Evolutionary conservation across 2,329 filamentous ascomycete species (phyloP).

Genomic region (Nothophoma quercina): DNA sequence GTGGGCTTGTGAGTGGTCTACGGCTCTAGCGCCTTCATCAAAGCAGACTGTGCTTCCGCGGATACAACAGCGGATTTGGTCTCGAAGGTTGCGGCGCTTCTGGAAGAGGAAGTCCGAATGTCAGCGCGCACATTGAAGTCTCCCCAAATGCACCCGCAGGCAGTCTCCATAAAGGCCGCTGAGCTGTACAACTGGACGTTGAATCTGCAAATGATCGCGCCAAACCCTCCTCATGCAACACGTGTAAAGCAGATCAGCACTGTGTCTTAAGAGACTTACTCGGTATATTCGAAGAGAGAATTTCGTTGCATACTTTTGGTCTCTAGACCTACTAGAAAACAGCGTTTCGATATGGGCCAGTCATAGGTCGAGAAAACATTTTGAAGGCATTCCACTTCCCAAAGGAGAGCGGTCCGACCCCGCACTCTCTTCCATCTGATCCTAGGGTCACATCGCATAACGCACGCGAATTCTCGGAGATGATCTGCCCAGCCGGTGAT

Average conservation of each 20-base stretch:
- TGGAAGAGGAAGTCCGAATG: too few species aligned
- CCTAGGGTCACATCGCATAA: slow-evolving; percentile 11
- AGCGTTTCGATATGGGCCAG: background rate
- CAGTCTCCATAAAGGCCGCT: too few species aligned
- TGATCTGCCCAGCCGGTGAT: slow-evolving; percentile 1
- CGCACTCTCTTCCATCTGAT: slow-evolving; percentile 2
- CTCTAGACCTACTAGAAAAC: background rate
- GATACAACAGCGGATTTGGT: background rate
- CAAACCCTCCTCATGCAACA: background rate
- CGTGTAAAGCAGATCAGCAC: background rate
- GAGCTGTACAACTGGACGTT: too few species aligned
- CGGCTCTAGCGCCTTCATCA: background rate
- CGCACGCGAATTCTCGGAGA: slow-evolving; percentile 4
- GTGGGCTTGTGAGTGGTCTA: slow-evolving; percentile 9
- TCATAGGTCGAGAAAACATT: background rate
- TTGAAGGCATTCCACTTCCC: background rate
- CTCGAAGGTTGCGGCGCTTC: background rate
- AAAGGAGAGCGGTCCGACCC: slow-evolving; percentile 9
- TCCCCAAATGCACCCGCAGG: too few species aligned
- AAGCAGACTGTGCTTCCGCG: background rate
- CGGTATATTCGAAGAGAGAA: background rate
- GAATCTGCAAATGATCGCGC: background rate
- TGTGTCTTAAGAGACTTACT: background rate
- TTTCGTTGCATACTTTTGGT: background rate
- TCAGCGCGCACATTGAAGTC: too few species aligned